Evolutionary conservation across 352 stramenopile species (phyloP), one percentile per base, ranked within the genome.

Genomic region (Pythium brassicae): DNA sequence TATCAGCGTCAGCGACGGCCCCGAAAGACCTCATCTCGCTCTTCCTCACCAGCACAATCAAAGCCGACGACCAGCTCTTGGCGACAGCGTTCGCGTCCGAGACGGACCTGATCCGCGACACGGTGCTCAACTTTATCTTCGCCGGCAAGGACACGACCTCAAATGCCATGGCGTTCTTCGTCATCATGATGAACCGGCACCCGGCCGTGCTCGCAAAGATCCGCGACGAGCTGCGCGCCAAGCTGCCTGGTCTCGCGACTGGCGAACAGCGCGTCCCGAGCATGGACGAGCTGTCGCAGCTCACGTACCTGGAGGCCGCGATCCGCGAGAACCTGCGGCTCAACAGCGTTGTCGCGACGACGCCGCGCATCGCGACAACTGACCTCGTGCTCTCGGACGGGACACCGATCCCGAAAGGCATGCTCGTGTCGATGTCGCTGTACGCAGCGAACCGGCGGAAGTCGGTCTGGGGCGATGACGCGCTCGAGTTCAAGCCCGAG

Each of bases 41-140:
- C 2, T 78, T 69, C 35, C 25, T 73, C 0, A 49, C 74, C 48
- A 47, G 49, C 22, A 19, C 26, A 0, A 25, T 49, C n/a, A 25
- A 15, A 40, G 5, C 23, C 20, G 14, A 29, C 25, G 17, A 11
- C 7, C 1, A 25, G 39, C 0, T 10, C 23, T 10, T 2, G 1
- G 4, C 39, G 15, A 23, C 22, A 6, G 23, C 39, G 5, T 55
- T 25, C 53, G 74, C 20, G 11, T 62, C 76, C 42, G 23, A 51
- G 2, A 53, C 61, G 0, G 55, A 64, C 32, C 51, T 69, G 44
- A 51, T 89, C 40, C 75, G 75, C 9, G 74, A 89, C 56, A 69
- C 89, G 23, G 63, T 87, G 9, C 56, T 90, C 23, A 76, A 68
- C 46, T 83, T 90, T 25, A 37, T 90, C n/a, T 65, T 88, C 32